Evolutionary conservation across 148 eudicot genomes (phyloP).

Genomic region (Arbutus unedo): DNA sequence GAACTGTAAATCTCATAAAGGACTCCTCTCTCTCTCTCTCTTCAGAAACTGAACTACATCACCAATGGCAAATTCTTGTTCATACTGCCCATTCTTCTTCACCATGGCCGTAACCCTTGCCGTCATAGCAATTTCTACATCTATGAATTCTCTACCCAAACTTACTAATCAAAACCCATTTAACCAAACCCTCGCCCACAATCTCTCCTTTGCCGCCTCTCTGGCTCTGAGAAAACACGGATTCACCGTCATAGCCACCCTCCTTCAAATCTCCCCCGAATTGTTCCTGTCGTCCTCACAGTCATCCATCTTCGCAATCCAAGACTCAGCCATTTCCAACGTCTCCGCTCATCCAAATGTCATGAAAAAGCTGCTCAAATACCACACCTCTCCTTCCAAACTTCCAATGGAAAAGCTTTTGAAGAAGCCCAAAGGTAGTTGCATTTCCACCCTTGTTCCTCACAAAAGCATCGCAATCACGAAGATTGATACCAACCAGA

Average conservation of each 20-base stretch:
- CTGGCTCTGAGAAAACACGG: slow-evolving; percentile 32
- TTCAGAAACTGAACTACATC: background rate
- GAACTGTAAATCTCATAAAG: background rate
- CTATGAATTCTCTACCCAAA: slow-evolving; percentile 5
- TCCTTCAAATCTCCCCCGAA: slow-evolving; percentile 57
- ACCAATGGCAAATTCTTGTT: slow-evolving; percentile 47
- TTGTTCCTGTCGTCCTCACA: slow-evolving; percentile 28
- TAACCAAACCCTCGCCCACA: slow-evolving; percentile 9
- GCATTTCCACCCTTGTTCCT: slow-evolving; percentile 41
- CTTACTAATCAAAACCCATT: slow-evolving; percentile 7
- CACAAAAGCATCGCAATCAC: slow-evolving; percentile 38
- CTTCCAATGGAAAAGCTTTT: slow-evolving; percentile 32
- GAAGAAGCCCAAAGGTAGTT: slow-evolving; percentile 26
- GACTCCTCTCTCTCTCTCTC: slow-evolving; percentile 1
- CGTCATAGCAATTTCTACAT: slow-evolving; percentile 27
- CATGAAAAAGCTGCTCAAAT: slow-evolving; percentile 41
- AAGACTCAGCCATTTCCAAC: slow-evolving; percentile 38
- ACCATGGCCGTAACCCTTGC: slow-evolving; percentile 39
- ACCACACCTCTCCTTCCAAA: slow-evolving; percentile 44
- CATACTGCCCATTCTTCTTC: slow-evolving; percentile 55
- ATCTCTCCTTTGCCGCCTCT: slow-evolving; percentile 31
- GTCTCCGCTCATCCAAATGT: slow-evolving; percentile 30
- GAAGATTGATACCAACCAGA: background rate
- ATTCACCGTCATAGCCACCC: slow-evolving; percentile 42
- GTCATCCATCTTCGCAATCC: slow-evolving; percentile 59